These are phyloP conservation scores for Phytopythium delawarense DNA, from an alignment of 352 stramenopile genomes.

Conservation along the genomic window DNA sequence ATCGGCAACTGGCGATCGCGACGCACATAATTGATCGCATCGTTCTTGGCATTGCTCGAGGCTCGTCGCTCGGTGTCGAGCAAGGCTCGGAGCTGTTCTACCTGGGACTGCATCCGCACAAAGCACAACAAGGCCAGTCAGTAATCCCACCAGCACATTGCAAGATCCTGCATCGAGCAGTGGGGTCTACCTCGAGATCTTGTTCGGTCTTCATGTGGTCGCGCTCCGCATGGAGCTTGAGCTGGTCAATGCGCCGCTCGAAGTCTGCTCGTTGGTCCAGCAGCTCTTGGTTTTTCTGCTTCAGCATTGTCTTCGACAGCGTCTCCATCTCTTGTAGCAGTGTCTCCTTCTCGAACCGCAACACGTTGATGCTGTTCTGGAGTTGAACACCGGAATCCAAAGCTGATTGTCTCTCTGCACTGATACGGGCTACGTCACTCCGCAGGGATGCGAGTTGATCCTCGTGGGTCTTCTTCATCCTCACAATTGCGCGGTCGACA, in stretches of 20 bases:
- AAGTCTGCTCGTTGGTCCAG: slow-evolving; percentile 42
- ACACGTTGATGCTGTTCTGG: slow-evolving; percentile 45
- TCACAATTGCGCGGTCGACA: slow-evolving; percentile 28
- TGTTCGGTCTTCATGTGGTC: slow-evolving; percentile 49
- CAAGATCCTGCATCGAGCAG: not conserved
- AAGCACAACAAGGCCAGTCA: not conserved
- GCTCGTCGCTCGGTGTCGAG: slow-evolving; percentile 32
- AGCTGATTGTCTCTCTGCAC: slow-evolving; percentile 22
- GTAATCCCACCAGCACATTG: not conserved
- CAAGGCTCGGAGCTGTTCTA: slow-evolving; percentile 33
- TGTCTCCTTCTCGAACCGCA: slow-evolving; percentile 72
- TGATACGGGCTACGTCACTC: slow-evolving; percentile 19
- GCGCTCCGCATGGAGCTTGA: slow-evolving; percentile 42
- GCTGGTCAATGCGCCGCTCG: slow-evolving; percentile 49
- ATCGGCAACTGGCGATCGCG: not conserved
- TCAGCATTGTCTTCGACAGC: slow-evolving; percentile 41
- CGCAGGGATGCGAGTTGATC: slow-evolving; percentile 16
- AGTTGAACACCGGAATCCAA: slow-evolving; percentile 27
- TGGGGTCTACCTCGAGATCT: slow-evolving; percentile 39
- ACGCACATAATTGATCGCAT: slow-evolving; percentile 33
- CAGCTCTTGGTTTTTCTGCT: slow-evolving; percentile 50
- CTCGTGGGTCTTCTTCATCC: slow-evolving; percentile 25
- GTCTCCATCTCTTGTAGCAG: slow-evolving; percentile 54
- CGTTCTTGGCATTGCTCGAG: slow-evolving; percentile 32
- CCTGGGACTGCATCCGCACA: slow-evolving; percentile 17